phyloP scores from a whole-genome alignment of 805 yeast species.

The Kodamaea sagamina region DNA sequence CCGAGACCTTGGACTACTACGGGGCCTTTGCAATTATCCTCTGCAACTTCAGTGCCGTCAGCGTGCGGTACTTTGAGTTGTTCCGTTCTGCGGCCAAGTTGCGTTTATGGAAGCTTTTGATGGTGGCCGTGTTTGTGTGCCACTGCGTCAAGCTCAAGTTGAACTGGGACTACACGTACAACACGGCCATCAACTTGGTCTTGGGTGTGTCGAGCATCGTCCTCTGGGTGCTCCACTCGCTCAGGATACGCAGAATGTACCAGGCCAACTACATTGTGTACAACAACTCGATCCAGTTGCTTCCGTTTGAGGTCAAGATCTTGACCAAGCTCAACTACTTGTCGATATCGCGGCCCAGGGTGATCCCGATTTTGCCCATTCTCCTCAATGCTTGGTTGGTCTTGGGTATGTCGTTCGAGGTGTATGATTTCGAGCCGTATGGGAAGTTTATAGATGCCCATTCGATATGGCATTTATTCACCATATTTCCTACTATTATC shows the following conservation, averaged over 20 bases:
- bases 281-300: constrained; percentile 38
- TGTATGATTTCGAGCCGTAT: constrained; percentile 39
- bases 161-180: constrained; percentile 44
- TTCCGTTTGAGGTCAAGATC: constrained; percentile 42
- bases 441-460: constrained; percentile 76
- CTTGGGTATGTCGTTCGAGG: constrained; percentile 34
- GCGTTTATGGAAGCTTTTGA: constrained; percentile 20
- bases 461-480: constrained; percentile 88
- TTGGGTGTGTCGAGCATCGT: constrained; percentile 32
- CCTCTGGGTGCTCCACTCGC: constrained; percentile 39
- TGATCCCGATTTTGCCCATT: constrained; percentile 39
- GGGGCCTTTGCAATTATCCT: constrained; percentile 43
- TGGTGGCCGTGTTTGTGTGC: constrained; percentile 21
- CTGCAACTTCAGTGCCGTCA: constrained; percentile 37
- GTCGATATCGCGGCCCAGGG: constrained; percentile 26
- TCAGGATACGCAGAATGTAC: constrained; percentile 21
- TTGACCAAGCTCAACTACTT: constrained; percentile 33
- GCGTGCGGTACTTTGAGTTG: constrained; percentile 33
- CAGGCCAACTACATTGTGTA: constrained; percentile 20
- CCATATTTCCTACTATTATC: constrained; percentile 75
- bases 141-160: constrained; percentile 32
- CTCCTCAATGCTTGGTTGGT: constrained; percentile 35
- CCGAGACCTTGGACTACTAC: constrained; percentile 44
- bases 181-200: constrained; percentile 31
- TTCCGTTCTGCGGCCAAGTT: constrained; percentile 18